Base-by-base conservation (phyloP, 257 asterid species). In the Handroanthus guayacan region DNA sequence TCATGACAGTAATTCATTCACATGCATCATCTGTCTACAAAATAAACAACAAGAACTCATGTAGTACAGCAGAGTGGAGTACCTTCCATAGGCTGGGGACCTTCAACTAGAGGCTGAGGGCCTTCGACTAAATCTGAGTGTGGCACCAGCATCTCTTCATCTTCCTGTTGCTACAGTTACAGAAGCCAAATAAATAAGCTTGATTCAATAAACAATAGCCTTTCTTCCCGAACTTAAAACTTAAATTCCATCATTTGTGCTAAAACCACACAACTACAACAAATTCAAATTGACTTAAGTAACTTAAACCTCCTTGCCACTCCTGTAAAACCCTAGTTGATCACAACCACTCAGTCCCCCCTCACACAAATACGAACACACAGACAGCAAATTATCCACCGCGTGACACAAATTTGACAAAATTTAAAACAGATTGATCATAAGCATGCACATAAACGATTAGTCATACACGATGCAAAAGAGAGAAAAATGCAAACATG, bases 81-180 rank as follows among this genome's bases (percentile, higher is more conserved):
- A 89, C 98, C 97, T 92, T 92, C 97, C 97, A 90, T 88, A 1
- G 88, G 90, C 75, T 85, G 92, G 74, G 94, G 91, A 14, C 90
- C 94, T 88, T 92, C 97, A 3, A 87, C 90, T 63, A 90, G 62
- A 7, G 91, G 94, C 78, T 89, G 97, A 78, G 97, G 97, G 43
- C 95, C 98, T 80, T 92, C 92, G 2, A 87, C 95, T 45, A 87
- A 69, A 73, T 91, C 97, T 52, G 98, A 74, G 80, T 83, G 97
- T 0, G 97, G 98, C 72, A 92, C 97, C 51, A 94, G 86, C 97
- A 90, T 94, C 89, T 92, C 98, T 80, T 94, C 97, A 51, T 94
- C 97, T 79, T 89, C 98, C 76, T 89, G 94, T 67, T 87, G 90
- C 94, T 91, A 63, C 75, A 83, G 79, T 69, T 56, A 47, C 69